A percentile compares a stretch with the other conserved stretches of the same genome.
Conservation (phyloP, 768 basidiomycete genomes). For the Xerocomus brunneocitrinus region DNA sequence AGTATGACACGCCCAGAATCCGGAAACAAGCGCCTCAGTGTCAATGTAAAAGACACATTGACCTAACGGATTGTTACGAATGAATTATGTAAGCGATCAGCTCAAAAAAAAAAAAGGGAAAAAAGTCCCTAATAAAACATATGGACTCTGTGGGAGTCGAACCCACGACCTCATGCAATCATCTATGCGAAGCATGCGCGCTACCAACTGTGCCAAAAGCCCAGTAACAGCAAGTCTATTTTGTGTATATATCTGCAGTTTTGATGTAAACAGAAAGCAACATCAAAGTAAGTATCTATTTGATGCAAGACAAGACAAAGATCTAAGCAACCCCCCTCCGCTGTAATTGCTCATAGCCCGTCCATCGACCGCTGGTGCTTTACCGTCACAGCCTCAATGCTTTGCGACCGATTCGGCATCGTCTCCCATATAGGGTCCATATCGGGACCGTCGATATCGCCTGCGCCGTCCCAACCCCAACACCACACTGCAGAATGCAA, state of each 20-base stretch:
- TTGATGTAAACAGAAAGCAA: too few relatives aligned
- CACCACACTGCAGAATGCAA: constrained; percentile 75
- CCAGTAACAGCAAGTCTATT: constrained; percentile 5
- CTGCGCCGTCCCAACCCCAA: constrained; percentile 99
- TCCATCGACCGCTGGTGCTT: constrained; percentile 56
- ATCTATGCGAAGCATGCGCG: constrained; percentile 52
- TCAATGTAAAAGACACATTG: neutral
- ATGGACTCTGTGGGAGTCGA: constrained; percentile 43
- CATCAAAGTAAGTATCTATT: neutral
- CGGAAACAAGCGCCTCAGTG: neutral
- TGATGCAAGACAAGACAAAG: constrained; percentile 1
- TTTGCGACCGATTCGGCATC: constrained; percentile 63
- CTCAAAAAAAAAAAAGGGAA: neutral
- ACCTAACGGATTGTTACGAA: neutral
- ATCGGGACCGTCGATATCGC: constrained; percentile 95
- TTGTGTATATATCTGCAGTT: neutral
- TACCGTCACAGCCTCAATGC: constrained; percentile 56
- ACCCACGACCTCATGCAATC: constrained; percentile 55
- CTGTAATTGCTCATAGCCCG: constrained; percentile 14
- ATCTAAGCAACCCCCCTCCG: constrained; percentile 13
- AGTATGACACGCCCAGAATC: constrained; percentile 17
- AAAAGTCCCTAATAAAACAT: neutral
- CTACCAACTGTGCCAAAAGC: constrained; percentile 59
- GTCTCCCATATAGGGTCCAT: constrained; percentile 97
- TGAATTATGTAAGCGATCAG: neutral